Base-by-base conservation (phyloP, 2,329 filamentous ascomycete genomes). In the Penicillium oxalicum region DNA sequence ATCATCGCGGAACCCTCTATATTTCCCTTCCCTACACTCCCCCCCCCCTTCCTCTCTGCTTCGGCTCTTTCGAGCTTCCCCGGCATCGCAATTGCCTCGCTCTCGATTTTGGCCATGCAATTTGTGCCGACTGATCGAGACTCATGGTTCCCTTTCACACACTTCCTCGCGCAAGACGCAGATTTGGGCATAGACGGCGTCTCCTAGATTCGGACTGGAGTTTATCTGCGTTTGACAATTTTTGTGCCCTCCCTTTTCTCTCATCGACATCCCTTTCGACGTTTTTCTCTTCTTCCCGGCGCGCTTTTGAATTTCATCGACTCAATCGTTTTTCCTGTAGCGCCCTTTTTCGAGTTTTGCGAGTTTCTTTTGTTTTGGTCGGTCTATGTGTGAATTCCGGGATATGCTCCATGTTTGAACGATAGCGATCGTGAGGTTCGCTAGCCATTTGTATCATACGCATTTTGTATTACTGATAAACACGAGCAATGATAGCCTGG, bases 141-240 rank as follows among this genome's bases (percentile, higher is more conserved):
- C 45, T 24, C 33, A 33, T 26, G 40, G 28, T 24, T 41, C 37
- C 26, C 37, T 24, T 41, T 35, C 26, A 32, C 26, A 35, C 18
- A 43, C 28, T 44, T 48, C 40, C 33, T 40, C 44, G 42, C 42
- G 49, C 47, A 48, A 48, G 45, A 50, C 54, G 48, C 48, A 43
- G 52, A 43, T 24, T 49, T 53, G 53, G 56, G 56, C 50, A 60
- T 60, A 60, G 55, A 59, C 50, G 56, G 58, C 56, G 56, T 58
- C 53, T 52, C 26, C 51, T 44, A 54, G 48, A 59, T 49, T 54
- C 45, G 58, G 55, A 52, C 43, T 25, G 56, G 57, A 53, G 57
- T 60, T 58, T 50, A 36, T 48, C 39, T 50, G 44, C 13, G 28
- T 35, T 18, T 18, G 13, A 43, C 7, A 34, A 5, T 12, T 25